Percentiles rank a stretch among this genome's conserved stretches.
phyloP scores from a whole-genome alignment of 2,329 filamentous ascomycete species.

The Fusarium sp. region DNA sequence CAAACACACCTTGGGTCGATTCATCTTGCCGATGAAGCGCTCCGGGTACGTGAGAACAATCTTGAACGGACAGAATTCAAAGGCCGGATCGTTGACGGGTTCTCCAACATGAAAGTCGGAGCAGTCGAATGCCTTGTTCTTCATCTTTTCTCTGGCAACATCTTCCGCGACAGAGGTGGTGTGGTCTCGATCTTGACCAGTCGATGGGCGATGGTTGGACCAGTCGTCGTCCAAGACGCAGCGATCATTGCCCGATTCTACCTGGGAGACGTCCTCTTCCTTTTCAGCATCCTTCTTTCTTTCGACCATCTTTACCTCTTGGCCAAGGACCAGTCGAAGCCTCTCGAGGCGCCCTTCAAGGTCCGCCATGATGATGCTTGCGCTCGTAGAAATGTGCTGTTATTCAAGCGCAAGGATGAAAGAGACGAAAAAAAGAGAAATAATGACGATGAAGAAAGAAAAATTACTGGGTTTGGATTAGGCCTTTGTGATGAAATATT shows the following conservation, averaged over 20 bases:
- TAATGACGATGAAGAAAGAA: neutral
- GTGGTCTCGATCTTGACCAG: neutral
- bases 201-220: neutral
- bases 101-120: constrained; percentile 43
- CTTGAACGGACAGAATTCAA: constrained; percentile 63
- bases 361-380: constrained; percentile 30
- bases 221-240: constrained; percentile 13
- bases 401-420: neutral
- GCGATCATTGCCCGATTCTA: neutral
- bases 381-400: neutral
- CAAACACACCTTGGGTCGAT: constrained; percentile 59
- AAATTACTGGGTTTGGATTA: neutral
- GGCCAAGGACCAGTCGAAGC: constrained; percentile 38
- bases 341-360: constrained; percentile 35
- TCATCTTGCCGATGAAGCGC: constrained; percentile 67
- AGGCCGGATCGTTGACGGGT: constrained; percentile 31
- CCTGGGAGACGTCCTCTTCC: neutral
- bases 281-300: neutral
- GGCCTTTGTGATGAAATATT: neutral
- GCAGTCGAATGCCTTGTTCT: constrained; percentile 38
- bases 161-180: constrained; percentile 9
- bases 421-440: neutral
- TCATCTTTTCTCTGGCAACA: constrained; percentile 11
- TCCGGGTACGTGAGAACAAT: constrained; percentile 69
- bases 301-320: constrained; percentile 34